These are phyloP conservation scores for Trichocladium antarcticum DNA, from an alignment of 495 filamentous ascomycete genomes.

Conservation along the genomic window DNA sequence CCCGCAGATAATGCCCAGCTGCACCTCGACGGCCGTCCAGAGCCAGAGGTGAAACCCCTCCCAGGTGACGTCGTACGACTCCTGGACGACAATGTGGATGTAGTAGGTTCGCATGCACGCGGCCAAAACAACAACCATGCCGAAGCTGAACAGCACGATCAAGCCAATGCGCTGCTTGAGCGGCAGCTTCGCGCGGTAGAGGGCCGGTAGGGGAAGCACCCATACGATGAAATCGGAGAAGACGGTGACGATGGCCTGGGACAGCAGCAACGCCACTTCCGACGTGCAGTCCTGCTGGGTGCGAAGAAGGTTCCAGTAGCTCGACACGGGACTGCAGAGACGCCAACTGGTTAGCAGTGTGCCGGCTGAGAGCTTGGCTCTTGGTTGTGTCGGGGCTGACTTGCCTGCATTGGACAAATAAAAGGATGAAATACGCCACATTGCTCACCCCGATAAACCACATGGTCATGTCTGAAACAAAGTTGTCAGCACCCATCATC, in stretches of 20 bases:
- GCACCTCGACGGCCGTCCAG: constrained; percentile 35
- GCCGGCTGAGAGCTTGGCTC: background rate
- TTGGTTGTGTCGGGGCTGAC: background rate
- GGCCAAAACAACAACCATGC: constrained; percentile 18
- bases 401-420: constrained; percentile 25
- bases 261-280: constrained; percentile 19
- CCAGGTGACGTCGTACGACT: constrained; percentile 29
- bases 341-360: background rate
- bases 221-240: constrained; percentile 32
- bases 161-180: constrained; percentile 15
- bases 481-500: background rate
- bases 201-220: constrained; percentile 30
- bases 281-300: constrained; percentile 14
- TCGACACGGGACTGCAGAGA: constrained; percentile 19
- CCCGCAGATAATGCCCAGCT: constrained; percentile 32
- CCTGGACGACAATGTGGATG: constrained; percentile 18
- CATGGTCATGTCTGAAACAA: constrained; percentile 9
- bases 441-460: constrained; percentile 18
- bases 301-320: constrained; percentile 26
- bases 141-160: constrained; percentile 20
- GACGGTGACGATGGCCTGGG: constrained; percentile 25
- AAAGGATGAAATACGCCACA: constrained; percentile 20
- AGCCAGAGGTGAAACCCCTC: constrained; percentile 32
- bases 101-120: constrained; percentile 19
- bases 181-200: constrained; percentile 24